Percentiles rank a stretch among this genome's conserved stretches.
Evolutionary conservation across 495 filamentous ascomycete genomes (phyloP).

Genomic region (Bacidia gigantensis): DNA sequence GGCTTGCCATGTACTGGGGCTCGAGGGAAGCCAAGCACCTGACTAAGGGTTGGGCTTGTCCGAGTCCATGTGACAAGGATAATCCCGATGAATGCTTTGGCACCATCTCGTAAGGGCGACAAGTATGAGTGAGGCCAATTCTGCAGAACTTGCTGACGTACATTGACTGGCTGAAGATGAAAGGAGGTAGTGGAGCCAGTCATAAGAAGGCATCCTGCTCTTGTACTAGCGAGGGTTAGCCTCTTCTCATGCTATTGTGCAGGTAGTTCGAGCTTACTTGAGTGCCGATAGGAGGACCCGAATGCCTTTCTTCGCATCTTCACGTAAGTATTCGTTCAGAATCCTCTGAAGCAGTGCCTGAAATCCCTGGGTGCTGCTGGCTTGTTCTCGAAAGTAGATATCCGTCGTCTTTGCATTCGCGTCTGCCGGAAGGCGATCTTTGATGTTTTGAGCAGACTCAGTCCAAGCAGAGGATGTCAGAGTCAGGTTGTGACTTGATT

Average conservation of each 20-base stretch:
- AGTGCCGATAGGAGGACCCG: constrained; percentile 37
- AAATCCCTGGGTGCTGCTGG: constrained; percentile 35
- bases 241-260: not conserved
- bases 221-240: constrained; percentile 35
- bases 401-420: constrained; percentile 23
- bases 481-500: constrained; percentile 4
- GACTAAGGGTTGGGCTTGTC: constrained; percentile 41
- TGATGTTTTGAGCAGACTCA: constrained; percentile 21
- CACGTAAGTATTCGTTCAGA: constrained; percentile 28
- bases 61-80: constrained; percentile 45
- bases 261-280: constrained; percentile 31
- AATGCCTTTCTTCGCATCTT: constrained; percentile 37
- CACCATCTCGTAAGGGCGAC: constrained; percentile 39
- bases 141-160: constrained; percentile 47
- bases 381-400: constrained; percentile 36
- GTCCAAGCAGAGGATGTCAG: constrained; percentile 27
- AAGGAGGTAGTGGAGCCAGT: constrained; percentile 52
- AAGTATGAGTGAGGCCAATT: constrained; percentile 46
- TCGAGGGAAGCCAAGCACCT: constrained; percentile 48
- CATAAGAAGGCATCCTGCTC: constrained; percentile 50
- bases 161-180: constrained; percentile 44
- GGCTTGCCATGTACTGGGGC: constrained; percentile 47
- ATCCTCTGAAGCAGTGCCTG: constrained; percentile 31
- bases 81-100: constrained; percentile 41
- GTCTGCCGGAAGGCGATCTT: constrained; percentile 19